Evolutionary conservation across 805 yeast genomes (phyloP).

Genomic region (Clavispora phyllophila): DNA sequence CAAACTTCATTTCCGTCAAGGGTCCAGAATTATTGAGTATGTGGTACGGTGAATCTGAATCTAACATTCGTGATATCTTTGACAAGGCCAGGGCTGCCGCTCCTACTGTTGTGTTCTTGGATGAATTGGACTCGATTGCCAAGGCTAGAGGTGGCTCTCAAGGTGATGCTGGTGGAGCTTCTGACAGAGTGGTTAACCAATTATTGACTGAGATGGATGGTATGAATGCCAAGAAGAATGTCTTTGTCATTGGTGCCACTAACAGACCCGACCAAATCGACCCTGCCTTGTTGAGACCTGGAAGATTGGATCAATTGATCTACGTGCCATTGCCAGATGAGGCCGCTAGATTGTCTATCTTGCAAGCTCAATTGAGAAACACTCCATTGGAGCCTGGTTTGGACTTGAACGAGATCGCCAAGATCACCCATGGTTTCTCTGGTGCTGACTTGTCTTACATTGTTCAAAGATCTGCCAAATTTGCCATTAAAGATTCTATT

Average conservation of each 20-base stretch:
- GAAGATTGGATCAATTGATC: constrained; percentile 96
- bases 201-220: constrained; percentile 98
- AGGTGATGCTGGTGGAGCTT: constrained; percentile 89
- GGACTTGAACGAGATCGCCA: constrained; percentile 82
- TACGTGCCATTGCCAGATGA: constrained; percentile 99
- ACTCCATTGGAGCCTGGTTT: constrained; percentile 98
- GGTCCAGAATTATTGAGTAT: constrained; percentile 95
- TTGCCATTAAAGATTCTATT: constrained; percentile 95
- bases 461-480: constrained; percentile 98
- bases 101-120: constrained; percentile 97
- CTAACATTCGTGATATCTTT: constrained; percentile 94
- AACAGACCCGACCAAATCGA: constrained; percentile 99
- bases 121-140: constrained; percentile 97
- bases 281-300: constrained; percentile 97
- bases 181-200: constrained; percentile 94
- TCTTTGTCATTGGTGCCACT: constrained; percentile 98
- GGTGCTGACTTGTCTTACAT: constrained; percentile 98
- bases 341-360: constrained; percentile 85
- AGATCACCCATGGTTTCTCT: constrained; percentile 93
- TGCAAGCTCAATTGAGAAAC: constrained; percentile 94
- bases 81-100: constrained; percentile 99
- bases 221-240: constrained; percentile 99
- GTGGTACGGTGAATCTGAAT: constrained; percentile 99
- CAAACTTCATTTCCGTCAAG: constrained; percentile 94
- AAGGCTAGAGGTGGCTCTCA: constrained; percentile 83